These are phyloP conservation scores for Triadica sebifera DNA, from an alignment of 345 rosid species.

Conservation along the genomic window DNA sequence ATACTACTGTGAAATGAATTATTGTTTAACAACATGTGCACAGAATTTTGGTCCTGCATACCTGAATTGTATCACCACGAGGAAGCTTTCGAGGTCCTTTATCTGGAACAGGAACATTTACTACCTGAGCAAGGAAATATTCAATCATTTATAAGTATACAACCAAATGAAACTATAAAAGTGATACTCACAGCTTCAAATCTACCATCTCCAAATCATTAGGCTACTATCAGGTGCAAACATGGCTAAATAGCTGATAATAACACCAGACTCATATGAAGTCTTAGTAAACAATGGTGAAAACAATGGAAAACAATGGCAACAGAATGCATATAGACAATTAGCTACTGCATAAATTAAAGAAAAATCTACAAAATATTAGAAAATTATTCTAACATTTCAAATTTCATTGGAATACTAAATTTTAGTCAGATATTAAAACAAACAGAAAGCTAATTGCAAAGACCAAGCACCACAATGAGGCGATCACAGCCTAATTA, in stretches of 20 bases:
- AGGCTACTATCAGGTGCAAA: not conserved
- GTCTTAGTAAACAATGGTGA: not conserved
- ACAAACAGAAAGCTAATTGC: no score
- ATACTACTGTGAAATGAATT: not conserved
- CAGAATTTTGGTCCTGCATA: constrained; percentile 17
- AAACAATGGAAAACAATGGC: not conserved
- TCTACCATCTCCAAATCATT: not conserved
- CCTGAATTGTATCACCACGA: constrained; percentile 91
- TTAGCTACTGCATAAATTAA: not conserved
- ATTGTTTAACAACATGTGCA: not conserved
- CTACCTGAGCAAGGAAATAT: constrained; percentile 48
- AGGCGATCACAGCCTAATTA: not conserved
- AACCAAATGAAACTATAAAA: not conserved
- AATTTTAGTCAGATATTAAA: no score
- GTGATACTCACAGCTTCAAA: not conserved
- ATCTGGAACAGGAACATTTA: constrained; percentile 77
- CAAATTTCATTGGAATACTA: no score
- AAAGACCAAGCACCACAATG: not conserved
- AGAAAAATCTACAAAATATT: not conserved
- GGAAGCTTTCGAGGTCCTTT: constrained; percentile 96
- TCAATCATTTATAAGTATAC: not conserved
- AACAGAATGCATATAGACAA: not conserved
- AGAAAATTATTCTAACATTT: not conserved
- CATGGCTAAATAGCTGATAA: not conserved
- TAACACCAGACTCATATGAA: not conserved